phyloP scores from a whole-genome alignment of 768 basidiomycete genomes.

The Clitopilus passeckerianus region DNA sequence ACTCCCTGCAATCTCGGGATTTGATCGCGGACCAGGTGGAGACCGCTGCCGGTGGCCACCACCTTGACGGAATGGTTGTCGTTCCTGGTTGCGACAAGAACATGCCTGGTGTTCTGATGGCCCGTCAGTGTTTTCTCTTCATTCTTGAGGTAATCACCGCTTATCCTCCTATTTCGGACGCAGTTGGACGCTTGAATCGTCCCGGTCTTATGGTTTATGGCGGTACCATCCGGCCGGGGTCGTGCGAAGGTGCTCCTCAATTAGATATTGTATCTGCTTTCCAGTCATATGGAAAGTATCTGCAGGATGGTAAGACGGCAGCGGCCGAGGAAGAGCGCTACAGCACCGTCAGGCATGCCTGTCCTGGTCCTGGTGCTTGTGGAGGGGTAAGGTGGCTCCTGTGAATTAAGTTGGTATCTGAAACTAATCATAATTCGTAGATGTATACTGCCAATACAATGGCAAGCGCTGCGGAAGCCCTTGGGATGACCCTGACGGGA shows the following conservation, averaged over 20 bases:
- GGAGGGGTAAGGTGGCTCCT: slow-evolving; percentile 69
- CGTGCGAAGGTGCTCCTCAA: slow-evolving; percentile 82
- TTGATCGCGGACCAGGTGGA: slow-evolving; percentile 97
- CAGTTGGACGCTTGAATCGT: slow-evolving; percentile 92
- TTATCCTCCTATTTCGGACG: slow-evolving; percentile 10
- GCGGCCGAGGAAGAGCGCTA: slow-evolving; percentile 82
- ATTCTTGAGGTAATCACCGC: slow-evolving; percentile 12
- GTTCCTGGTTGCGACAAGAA: slow-evolving; percentile 99
- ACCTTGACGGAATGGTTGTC: slow-evolving; percentile 97
- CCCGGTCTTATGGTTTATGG: slow-evolving; percentile 98
- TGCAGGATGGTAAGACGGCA: slow-evolving; percentile 82
- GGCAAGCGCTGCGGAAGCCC: slow-evolving; percentile 90
- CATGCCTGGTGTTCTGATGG: slow-evolving; percentile 99
- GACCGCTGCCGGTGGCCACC: slow-evolving; percentile 93
- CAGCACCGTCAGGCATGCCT: slow-evolving; percentile 86
- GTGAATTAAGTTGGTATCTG: background rate
- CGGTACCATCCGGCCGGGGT: slow-evolving; percentile 89
- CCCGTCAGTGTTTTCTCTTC: slow-evolving; percentile 47
- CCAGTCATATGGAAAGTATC: slow-evolving; percentile 94
- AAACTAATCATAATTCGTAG: slow-evolving; percentile 27
- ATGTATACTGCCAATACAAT: slow-evolving; percentile 99
- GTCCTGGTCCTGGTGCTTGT: slow-evolving; percentile 97
- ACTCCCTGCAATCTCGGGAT: slow-evolving; percentile 96
- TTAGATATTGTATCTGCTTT: slow-evolving; percentile 97
- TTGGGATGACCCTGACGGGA: slow-evolving; percentile 95